Conservation (phyloP, 352 stramenopile species). For the Phytopythium montanum region DNA sequence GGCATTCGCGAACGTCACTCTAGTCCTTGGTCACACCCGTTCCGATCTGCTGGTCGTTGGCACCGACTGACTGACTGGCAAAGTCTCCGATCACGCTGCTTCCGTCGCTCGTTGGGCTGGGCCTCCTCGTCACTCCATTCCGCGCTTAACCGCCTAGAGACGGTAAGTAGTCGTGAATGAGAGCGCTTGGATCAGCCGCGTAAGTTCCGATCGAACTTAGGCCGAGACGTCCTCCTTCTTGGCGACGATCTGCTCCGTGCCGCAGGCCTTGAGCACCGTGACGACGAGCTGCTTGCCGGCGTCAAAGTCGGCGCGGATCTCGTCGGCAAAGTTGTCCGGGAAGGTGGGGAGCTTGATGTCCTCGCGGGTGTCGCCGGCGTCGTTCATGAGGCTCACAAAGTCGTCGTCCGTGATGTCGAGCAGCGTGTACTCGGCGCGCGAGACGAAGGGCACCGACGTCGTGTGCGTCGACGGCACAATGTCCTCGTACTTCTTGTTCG, state of each 20-base stretch:
- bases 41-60: constrained; percentile 6
- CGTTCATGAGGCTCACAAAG: constrained; percentile 98
- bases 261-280: constrained; percentile 96
- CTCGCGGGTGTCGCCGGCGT: constrained; percentile 95
- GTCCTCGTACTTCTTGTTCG: constrained; percentile 99
- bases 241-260: constrained; percentile 97
- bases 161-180: no score
- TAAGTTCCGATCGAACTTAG: no score
- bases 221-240: constrained; percentile 93
- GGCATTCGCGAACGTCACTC: constrained; percentile 39
- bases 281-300: constrained; percentile 96
- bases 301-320: constrained; percentile 96
- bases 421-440: constrained; percentile 96
- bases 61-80: constrained; percentile 1
- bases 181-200: no score
- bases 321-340: constrained; percentile 94
- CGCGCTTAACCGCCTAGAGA: no score
- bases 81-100: constrained; percentile 8
- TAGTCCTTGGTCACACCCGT: constrained; percentile 20
- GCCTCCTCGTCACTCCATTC: no score
- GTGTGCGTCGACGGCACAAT: constrained; percentile 99
- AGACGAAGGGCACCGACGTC: constrained; percentile 97
- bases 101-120: not conserved
- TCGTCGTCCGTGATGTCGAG: constrained; percentile 98
- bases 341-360: constrained; percentile 97